phyloP scores from a whole-genome alignment of 2,329 filamentous ascomycete species.

The Colletotrichum nymphaeae region DNA sequence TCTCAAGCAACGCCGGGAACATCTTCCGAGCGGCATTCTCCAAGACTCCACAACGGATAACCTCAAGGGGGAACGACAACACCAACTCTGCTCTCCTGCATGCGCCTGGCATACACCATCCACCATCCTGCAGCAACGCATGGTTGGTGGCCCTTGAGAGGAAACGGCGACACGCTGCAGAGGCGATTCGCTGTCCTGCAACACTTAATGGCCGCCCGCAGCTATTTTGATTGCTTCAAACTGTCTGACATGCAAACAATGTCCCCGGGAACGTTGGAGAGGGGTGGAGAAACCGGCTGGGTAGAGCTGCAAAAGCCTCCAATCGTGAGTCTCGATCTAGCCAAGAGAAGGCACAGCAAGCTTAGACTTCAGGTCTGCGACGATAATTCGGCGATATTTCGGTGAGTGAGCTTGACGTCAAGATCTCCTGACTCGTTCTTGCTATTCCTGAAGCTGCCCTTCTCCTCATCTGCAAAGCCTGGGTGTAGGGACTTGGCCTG shows the following conservation, averaged over 20 bases:
- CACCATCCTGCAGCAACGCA: constrained; percentile 5
- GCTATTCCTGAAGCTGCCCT: constrained; percentile 14
- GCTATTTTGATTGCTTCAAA: constrained; percentile 30
- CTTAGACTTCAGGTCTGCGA: constrained; percentile 32
- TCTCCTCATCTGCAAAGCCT: constrained; percentile 21
- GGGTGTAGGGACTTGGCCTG: constrained; percentile 23
- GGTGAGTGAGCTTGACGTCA: constrained; percentile 30
- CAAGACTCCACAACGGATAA: not conserved
- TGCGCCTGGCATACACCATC: not conserved
- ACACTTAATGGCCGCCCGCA: constrained; percentile 1
- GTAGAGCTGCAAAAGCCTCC: constrained; percentile 16
- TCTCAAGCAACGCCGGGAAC: constrained; percentile 13
- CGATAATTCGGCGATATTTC: constrained; percentile 29
- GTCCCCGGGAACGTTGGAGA: constrained; percentile 18
- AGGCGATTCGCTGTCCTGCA: constrained; percentile 25
- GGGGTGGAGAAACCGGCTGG: constrained; percentile 21
- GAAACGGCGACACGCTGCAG: constrained; percentile 11
- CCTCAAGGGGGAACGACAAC: not conserved
- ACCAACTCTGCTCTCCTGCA: not conserved
- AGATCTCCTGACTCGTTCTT: constrained; percentile 19
- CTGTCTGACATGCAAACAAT: constrained; percentile 11
- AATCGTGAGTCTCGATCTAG: constrained; percentile 25
- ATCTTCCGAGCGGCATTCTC: constrained; percentile 5
- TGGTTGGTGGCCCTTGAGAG: not conserved
- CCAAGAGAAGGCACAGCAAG: constrained; percentile 31